phyloP scores from a whole-genome alignment of 176 grass and related monocot species.

The Zoysia japonica region DNA sequence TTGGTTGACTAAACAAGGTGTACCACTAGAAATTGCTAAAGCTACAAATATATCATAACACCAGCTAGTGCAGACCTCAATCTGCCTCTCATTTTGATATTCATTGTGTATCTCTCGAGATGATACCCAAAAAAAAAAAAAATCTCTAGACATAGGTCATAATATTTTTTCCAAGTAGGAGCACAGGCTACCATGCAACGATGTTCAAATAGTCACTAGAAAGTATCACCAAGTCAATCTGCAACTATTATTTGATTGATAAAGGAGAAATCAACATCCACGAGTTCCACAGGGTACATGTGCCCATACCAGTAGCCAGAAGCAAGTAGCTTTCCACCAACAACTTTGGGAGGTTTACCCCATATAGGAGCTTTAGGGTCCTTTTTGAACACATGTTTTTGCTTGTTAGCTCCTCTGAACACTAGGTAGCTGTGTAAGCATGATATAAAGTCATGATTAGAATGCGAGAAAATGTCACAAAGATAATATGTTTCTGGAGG shows the following conservation, averaged over 20 bases:
- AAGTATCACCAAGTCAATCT: background rate
- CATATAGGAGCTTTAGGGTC: conserved; percentile 89
- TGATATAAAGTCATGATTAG: conserved; percentile 15
- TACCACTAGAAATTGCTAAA: background rate
- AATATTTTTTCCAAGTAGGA: conserved; percentile 9
- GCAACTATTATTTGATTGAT: conserved; percentile 5
- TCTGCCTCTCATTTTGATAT: conserved; percentile 17
- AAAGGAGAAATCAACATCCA: conserved; percentile 8
- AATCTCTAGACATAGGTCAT: background rate
- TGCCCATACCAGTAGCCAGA: conserved; percentile 88
- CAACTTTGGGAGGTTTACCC: conserved; percentile 84
- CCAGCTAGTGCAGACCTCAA: background rate
- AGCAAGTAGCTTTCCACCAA: conserved; percentile 83
- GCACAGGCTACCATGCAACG: background rate
- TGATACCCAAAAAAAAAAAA: background rate
- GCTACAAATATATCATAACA: background rate
- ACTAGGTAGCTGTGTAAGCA: conserved; percentile 64
- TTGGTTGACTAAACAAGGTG: background rate
- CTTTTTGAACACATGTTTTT: conserved; percentile 96
- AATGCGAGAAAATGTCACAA: conserved; percentile 14
- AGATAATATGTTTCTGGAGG: conserved; percentile 6
- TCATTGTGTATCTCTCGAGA: conserved; percentile 1
- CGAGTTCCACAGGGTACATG: background rate
- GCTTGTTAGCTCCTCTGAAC: conserved; percentile 96
- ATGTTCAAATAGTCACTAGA: background rate